These are phyloP conservation scores for Lactifluus pinguis DNA, from an alignment of 768 basidiomycete genomes.

Conservation along the genomic window DNA sequence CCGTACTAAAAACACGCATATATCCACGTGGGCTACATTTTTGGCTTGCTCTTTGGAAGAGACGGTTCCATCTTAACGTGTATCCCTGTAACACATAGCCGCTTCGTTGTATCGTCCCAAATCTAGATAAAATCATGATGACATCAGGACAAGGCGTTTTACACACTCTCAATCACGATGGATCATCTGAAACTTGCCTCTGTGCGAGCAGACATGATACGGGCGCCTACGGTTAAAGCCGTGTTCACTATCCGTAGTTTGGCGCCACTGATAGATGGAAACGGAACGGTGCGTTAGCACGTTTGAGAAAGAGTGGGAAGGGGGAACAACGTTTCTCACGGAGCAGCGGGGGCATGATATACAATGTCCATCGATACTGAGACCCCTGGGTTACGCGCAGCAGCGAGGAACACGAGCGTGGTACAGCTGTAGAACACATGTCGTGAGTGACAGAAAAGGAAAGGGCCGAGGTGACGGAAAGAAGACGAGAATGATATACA, in stretches of 20 bases:
- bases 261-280: conserved; percentile 13
- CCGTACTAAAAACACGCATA: neutral
- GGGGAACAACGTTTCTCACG: conserved; percentile 2
- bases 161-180: too few relatives aligned
- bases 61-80: conserved; percentile 22
- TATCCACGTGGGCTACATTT: conserved; percentile 2
- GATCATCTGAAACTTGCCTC: conserved; percentile 10
- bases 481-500: neutral
- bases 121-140: conserved; percentile 10
- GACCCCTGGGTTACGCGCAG: conserved; percentile 4
- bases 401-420: conserved; percentile 16
- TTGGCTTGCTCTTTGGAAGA: conserved; percentile 1
- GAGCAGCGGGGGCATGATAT: conserved; percentile 21
- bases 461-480: neutral
- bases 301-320: neutral
- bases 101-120: conserved; percentile 18
- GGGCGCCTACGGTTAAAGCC: conserved; percentile 19
- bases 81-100: conserved; percentile 17
- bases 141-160: neutral
- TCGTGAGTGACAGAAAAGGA: neutral
- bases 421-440: conserved; percentile 10
- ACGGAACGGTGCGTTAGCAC: neutral
- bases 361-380: conserved; percentile 17
- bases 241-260: conserved; percentile 21
- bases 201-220: conserved; percentile 21